Evolutionary conservation across 2,329 filamentous ascomycete genomes (phyloP).

Genomic region (Fusarium verrucosum): DNA sequence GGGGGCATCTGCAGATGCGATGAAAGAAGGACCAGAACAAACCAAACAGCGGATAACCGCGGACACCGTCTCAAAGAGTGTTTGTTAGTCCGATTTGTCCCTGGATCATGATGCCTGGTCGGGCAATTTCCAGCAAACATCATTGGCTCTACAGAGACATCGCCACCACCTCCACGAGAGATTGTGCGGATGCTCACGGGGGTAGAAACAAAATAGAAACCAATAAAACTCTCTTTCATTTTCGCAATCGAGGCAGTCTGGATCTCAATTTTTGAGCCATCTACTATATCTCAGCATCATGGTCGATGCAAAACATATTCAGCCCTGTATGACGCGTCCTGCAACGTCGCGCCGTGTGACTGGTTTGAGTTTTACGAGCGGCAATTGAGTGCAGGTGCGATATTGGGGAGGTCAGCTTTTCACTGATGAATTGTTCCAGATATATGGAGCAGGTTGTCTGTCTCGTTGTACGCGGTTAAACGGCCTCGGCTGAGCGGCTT

Average conservation of each 20-base stretch:
- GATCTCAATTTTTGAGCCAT: not conserved
- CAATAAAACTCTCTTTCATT: not conserved
- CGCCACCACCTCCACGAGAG: not conserved
- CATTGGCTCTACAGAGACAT: not conserved
- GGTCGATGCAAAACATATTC: not conserved
- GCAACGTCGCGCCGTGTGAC: not conserved
- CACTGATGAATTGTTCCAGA: not conserved
- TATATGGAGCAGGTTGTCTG: no score
- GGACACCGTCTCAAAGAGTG: not conserved
- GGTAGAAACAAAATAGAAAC: not conserved
- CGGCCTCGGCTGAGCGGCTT: conserved; percentile 21
- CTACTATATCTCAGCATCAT: not conserved
- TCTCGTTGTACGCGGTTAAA: conserved; percentile 1
- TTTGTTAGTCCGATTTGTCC: not conserved
- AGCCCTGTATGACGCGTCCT: conserved; percentile 20
- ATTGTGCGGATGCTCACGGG: not conserved
- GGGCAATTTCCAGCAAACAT: not conserved
- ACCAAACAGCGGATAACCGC: not conserved
- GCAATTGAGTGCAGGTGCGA: not conserved
- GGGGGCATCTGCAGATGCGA: not conserved
- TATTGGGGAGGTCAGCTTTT: not conserved
- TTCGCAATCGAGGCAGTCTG: not conserved
- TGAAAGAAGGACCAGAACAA: not conserved
- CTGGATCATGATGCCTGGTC: conserved; percentile 4
- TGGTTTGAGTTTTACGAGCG: not conserved